Percentiles rank a stretch among this genome's conserved stretches.
phyloP scores from a whole-genome alignment of 2,329 filamentous ascomycete species.

The Fusarium virguliforme region DNA sequence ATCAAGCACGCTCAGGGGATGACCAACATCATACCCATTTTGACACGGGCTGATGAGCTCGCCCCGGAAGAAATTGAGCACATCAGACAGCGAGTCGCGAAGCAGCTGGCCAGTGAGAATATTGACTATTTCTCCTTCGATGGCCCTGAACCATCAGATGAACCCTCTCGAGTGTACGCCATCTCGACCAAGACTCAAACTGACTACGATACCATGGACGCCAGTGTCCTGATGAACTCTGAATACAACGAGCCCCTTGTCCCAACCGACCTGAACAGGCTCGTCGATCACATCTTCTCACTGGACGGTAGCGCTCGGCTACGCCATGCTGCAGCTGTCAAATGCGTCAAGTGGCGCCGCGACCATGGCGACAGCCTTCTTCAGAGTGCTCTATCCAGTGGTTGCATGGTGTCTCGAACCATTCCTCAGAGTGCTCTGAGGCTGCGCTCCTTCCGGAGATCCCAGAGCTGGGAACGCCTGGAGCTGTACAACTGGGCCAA shows the following conservation, averaged over 20 bases:
- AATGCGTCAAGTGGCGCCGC: slow-evolving; percentile 81
- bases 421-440: slow-evolving; percentile 42
- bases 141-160: slow-evolving; percentile 47
- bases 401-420: slow-evolving; percentile 32
- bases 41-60: slow-evolving; percentile 83
- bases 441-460: slow-evolving; percentile 28
- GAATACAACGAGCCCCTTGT: slow-evolving; percentile 89
- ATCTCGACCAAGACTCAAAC: slow-evolving; percentile 81
- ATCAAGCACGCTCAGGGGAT: slow-evolving; percentile 78
- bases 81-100: slow-evolving; percentile 73
- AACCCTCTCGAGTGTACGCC: slow-evolving; percentile 73
- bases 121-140: slow-evolving; percentile 80
- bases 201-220: slow-evolving; percentile 90
- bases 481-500: slow-evolving; percentile 59
- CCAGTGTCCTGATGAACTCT: slow-evolving; percentile 91
- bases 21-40: slow-evolving; percentile 88
- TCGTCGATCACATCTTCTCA: slow-evolving; percentile 85
- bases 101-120: slow-evolving; percentile 70
- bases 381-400: slow-evolving; percentile 41
- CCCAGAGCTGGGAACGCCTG: slow-evolving; percentile 53
- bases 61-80: slow-evolving; percentile 69
- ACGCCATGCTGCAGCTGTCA: slow-evolving; percentile 85
- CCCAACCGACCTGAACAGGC: slow-evolving; percentile 78
- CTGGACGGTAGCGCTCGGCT: slow-evolving; percentile 85
- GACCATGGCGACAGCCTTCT: slow-evolving; percentile 45